Conservation (phyloP, 106 monocot genomes). For the Triglochin maritima region DNA sequence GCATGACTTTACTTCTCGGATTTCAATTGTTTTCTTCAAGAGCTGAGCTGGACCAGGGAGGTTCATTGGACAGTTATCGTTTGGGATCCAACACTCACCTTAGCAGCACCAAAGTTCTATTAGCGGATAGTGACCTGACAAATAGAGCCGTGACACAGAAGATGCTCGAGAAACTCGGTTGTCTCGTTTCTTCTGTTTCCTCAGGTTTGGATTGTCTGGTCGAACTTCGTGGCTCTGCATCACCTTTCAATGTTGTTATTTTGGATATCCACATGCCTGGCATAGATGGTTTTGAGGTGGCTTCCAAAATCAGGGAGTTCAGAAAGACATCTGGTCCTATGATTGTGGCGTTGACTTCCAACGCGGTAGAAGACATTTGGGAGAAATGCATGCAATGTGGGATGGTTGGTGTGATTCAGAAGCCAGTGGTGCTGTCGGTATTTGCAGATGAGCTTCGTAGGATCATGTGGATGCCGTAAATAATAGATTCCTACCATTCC, state of each 20-base stretch:
- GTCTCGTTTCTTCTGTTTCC: constrained; percentile 28
- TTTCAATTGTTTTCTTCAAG: constrained; percentile 23
- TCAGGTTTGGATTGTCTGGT: constrained; percentile 35
- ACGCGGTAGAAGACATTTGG: constrained; percentile 34
- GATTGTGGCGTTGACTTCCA: constrained; percentile 40
- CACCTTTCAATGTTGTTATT: constrained; percentile 38
- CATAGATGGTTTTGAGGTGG: constrained; percentile 34
- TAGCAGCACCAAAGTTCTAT: constrained; percentile 37
- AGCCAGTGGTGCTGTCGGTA: constrained; percentile 29
- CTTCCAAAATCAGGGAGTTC: constrained; percentile 25
- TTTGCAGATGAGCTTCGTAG: constrained; percentile 49
- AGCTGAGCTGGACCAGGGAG: constrained; percentile 12
- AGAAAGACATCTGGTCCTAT: constrained; percentile 27
- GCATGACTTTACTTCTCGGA: constrained; percentile 33
- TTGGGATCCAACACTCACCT: constrained; percentile 1
- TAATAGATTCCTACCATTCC: too few relatives aligned
- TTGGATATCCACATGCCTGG: constrained; percentile 29
- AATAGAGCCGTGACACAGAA: constrained; percentile 39
- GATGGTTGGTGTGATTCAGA: constrained; percentile 46
- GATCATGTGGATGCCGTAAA: constrained; percentile 32
- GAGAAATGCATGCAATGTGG: constrained; percentile 46
- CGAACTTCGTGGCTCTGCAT: constrained; percentile 9
- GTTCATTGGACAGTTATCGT: constrained; percentile 1
- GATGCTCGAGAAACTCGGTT: constrained; percentile 52
- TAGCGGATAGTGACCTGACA: constrained; percentile 33